Percentiles rank a stretch among this genome's conserved stretches.
Evolutionary conservation across 2,329 filamentous ascomycete genomes (phyloP).

Genomic region (Microdochium trichocladiopsis): DNA sequence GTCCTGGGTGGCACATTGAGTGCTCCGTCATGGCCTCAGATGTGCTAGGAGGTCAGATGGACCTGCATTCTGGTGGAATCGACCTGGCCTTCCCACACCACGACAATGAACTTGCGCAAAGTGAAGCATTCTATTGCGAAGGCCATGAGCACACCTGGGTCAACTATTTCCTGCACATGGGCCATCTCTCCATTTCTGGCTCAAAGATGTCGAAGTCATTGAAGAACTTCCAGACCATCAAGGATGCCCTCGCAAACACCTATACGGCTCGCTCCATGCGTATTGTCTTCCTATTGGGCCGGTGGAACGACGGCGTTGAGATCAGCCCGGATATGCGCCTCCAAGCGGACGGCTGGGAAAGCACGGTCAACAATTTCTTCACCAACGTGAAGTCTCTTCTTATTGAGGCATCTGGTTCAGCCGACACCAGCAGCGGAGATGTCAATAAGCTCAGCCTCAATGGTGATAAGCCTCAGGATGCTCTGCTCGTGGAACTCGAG

Average conservation of each 20-base stretch:
- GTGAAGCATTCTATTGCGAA: constrained; percentile 61
- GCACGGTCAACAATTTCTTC: constrained; percentile 64
- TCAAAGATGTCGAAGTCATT: constrained; percentile 95
- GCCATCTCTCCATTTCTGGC: constrained; percentile 80
- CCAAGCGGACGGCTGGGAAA: constrained; percentile 72
- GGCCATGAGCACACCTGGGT: constrained; percentile 68
- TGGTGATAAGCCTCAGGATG: constrained; percentile 20
- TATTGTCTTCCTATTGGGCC: constrained; percentile 79
- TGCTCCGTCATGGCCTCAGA: constrained; percentile 94
- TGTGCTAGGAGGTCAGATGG: constrained; percentile 76
- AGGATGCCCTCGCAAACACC: constrained; percentile 62
- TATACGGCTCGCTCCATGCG: constrained; percentile 77
- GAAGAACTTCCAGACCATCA: constrained; percentile 94
- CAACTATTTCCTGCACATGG: constrained; percentile 95
- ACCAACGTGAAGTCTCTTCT: constrained; percentile 48
- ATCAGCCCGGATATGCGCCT: constrained; percentile 78
- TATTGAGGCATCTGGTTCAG: constrained; percentile 30
- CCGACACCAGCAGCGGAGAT: constrained; percentile 11
- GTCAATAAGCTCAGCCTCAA: constrained; percentile 31
- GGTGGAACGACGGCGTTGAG: constrained; percentile 87
- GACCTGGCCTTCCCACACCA: constrained; percentile 90
- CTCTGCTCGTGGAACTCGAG: constrained; percentile 32
- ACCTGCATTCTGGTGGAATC: constrained; percentile 89
- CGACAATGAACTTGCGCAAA: constrained; percentile 77
- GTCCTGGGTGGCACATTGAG: constrained; percentile 96